Evolutionary conservation across 1,139 yeast genomes (phyloP), one percentile per base, ranked within the genome.

Genomic region (Hyphopichia buzzinii): DNA sequence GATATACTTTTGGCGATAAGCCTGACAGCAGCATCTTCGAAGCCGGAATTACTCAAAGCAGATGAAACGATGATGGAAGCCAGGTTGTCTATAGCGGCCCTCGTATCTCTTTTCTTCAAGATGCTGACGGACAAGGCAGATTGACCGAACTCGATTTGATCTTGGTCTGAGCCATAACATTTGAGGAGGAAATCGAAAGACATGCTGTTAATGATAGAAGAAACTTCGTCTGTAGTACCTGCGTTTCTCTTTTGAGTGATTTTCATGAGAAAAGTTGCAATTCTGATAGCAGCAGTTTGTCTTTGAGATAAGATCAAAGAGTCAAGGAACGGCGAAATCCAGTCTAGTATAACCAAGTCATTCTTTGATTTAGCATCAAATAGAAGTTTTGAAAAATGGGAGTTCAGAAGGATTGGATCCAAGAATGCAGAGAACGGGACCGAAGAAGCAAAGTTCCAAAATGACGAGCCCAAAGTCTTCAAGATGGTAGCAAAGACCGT

Each of bases 391-490:
- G 54, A 40, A 41, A 55, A 68, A 34, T 60, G 59, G 0, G 76
- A 75, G 42, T 73, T 64, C 12, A 54, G 47, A 33, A 74, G 53
- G 26, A 81, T 63, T n/a, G 76, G 66, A 43, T 81, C 86, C 30
- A 82, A 52, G 29, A 80, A 59, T 39, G 75, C 76, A 32, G 69
- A 68, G 42, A 67, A 77, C 3, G 72, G 71, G 45, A 65, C 72
- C 0, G 84, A 84, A 2, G 69, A 60, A 2, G 77, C 63, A 19
- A 57, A 47, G 1, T 52, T 48, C 88, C 90, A 84, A 40, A 80
- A 75, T 2, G 59, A 57, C 0, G 49, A 15, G 7, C 65, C 67
- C 16, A 76, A 61, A 31, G 61, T 61, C 2, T 41, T 38, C 21
- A 82, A 53, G 2, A 80, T 55, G 14, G 65, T 42, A 7, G 63